Evolutionary conservation across 495 filamentous ascomycete genomes (phyloP).

Genomic region (Penicillium paradoxum): DNA sequence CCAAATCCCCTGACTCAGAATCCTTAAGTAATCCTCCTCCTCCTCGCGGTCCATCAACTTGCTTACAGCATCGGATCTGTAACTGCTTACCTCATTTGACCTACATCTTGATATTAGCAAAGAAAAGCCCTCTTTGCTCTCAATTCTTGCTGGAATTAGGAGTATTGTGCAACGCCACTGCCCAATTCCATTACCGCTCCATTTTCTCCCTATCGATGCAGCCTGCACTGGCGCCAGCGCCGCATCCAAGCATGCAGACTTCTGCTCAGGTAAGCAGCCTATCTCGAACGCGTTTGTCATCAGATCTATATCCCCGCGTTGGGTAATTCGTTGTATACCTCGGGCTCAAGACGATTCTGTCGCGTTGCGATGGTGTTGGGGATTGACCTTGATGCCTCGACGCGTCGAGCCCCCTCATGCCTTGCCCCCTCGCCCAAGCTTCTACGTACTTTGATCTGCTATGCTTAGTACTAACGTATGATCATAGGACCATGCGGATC

Average conservation of each 20-base stretch:
- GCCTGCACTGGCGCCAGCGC: conserved; percentile 52
- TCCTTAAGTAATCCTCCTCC: conserved; percentile 25
- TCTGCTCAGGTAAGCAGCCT: conserved; percentile 51
- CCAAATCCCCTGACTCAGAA: conserved; percentile 5
- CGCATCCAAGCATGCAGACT: conserved; percentile 53
- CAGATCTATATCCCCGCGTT: conserved; percentile 30
- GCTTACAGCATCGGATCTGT: conserved; percentile 27
- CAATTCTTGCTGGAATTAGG: conserved; percentile 6
- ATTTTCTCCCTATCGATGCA: conserved; percentile 39
- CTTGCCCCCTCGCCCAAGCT: conserved; percentile 7
- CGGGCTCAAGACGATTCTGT: not conserved
- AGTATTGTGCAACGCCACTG: conserved; percentile 1
- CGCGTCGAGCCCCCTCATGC: conserved; percentile 11
- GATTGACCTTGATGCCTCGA: not conserved
- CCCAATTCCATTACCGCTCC: conserved; percentile 1
- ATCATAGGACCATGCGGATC: conserved; percentile 47
- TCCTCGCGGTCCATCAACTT: conserved; percentile 11
- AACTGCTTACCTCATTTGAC: conserved; percentile 42
- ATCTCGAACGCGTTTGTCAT: conserved; percentile 41
- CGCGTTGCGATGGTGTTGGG: not conserved
- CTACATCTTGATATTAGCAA: conserved; percentile 15
- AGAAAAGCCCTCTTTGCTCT: conserved; percentile 15
- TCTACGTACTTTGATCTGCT: not conserved
- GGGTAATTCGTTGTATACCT: not conserved
- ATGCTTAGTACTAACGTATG: conserved; percentile 11